Evolutionary conservation across 2,329 filamentous ascomycete genomes (phyloP).

Genomic region (Arthrocladium fulminans): DNA sequence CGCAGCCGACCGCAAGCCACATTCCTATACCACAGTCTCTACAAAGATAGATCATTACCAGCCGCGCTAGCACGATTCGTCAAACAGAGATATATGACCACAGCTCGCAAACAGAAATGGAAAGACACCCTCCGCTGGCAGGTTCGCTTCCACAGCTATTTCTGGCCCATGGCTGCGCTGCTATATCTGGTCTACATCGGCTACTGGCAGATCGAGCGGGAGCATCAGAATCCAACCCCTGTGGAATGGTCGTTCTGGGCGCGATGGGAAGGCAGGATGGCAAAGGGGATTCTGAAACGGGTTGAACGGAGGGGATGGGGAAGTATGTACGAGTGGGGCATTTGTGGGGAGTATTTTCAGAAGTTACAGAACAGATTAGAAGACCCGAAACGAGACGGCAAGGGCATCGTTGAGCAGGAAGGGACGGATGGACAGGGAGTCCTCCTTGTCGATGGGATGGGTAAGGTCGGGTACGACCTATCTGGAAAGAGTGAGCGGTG

Average conservation of each 20-base stretch:
- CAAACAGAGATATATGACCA: constrained; percentile 66
- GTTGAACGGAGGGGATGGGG: constrained; percentile 42
- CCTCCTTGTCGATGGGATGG: constrained; percentile 46
- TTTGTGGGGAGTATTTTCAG: constrained; percentile 52
- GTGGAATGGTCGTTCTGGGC: constrained; percentile 70
- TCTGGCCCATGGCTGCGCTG: constrained; percentile 57
- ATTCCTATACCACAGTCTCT: constrained; percentile 49
- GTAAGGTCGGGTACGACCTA: constrained; percentile 53
- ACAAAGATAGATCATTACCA: constrained; percentile 47
- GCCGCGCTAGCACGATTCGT: constrained; percentile 48
- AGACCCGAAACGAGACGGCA: constrained; percentile 58
- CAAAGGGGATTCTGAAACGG: constrained; percentile 48
- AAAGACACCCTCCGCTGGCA: constrained; percentile 63
- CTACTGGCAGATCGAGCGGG: constrained; percentile 63
- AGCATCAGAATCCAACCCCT: constrained; percentile 70
- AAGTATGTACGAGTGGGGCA: constrained; percentile 56
- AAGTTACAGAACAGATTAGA: constrained; percentile 60
- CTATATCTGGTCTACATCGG: constrained; percentile 55
- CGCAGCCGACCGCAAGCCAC: constrained; percentile 49
- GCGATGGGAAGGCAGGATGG: constrained; percentile 58
- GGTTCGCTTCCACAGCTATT: constrained; percentile 60
- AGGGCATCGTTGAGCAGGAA: constrained; percentile 50
- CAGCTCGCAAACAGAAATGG: constrained; percentile 48
- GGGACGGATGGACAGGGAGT: constrained; percentile 31
- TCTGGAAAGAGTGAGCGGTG: constrained; percentile 70